Conservation (phyloP, 2,329 filamentous ascomycete genomes). For the Penicillium sp. region DNA sequence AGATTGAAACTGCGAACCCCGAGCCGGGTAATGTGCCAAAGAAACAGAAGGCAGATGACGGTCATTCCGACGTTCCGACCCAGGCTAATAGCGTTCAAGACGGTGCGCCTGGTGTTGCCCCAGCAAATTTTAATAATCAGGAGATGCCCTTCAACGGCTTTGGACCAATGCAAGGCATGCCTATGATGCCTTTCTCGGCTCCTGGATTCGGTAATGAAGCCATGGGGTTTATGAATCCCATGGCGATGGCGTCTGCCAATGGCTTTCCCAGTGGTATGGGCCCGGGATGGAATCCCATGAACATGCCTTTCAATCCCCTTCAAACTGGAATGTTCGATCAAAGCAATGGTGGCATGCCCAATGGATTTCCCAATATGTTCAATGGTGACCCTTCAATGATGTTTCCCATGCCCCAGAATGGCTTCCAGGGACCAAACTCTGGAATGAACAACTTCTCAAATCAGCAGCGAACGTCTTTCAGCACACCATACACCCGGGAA, state of each 20-base stretch:
- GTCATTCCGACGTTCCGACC: conserved; percentile 7
- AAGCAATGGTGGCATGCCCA: conserved; percentile 31
- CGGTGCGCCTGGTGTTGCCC: conserved; percentile 14
- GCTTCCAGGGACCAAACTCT: conserved; percentile 27
- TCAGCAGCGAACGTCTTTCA: conserved; percentile 56
- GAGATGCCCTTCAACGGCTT: conserved; percentile 38
- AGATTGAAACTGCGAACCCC: conserved; percentile 48
- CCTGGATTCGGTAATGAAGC: conserved; percentile 33
- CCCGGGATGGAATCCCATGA: conserved; percentile 46
- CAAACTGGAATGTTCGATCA: conserved; percentile 38
- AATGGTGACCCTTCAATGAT: conserved; percentile 38
- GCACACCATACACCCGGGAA: conserved; percentile 56
- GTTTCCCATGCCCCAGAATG: conserved; percentile 36
- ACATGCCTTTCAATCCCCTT: conserved; percentile 40
- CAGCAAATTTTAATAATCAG: conserved; percentile 32
- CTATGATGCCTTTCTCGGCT: conserved; percentile 35
- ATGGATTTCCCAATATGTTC: conserved; percentile 39
- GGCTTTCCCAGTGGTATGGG: conserved; percentile 35
- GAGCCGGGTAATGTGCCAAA: conserved; percentile 36
- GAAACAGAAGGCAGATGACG: conserved; percentile 47
- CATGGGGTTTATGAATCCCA: conserved; percentile 42
- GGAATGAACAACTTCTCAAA: conserved; percentile 52
- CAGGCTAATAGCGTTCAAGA: conserved; percentile 18
- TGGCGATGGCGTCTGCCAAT: conserved; percentile 34
- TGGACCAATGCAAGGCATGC: conserved; percentile 34